Percentiles rank a stretch among this genome's conserved stretches.
Evolutionary conservation across 1,284 basidiomycete species (phyloP).

Genomic region (Termitomyces sp.): DNA sequence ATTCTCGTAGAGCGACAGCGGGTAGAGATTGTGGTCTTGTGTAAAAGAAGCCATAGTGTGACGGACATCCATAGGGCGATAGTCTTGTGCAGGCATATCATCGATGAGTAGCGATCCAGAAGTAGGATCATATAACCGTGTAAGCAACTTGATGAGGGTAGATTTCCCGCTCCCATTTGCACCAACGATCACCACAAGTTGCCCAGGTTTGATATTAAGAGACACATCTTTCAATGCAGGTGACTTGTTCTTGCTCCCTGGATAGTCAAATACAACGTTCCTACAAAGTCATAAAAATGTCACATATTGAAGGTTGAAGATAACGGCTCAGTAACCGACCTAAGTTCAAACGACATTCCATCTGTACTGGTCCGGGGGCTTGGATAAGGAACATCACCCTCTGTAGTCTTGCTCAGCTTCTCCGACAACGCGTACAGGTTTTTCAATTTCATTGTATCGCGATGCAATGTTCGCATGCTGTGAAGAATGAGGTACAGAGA

Average conservation of each 20-base stretch:
- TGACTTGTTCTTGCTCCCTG: slow-evolving; percentile 33
- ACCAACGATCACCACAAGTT: slow-evolving; percentile 45
- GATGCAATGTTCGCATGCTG: slow-evolving; percentile 18
- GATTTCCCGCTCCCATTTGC: slow-evolving; percentile 43
- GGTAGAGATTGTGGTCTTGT: slow-evolving; percentile 41
- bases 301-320: background rate
- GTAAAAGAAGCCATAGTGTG: slow-evolving; percentile 36
- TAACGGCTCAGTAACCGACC: slow-evolving; percentile 20
- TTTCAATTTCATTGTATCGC: slow-evolving; percentile 18
- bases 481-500: slow-evolving; percentile 22
- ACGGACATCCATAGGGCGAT: slow-evolving; percentile 32
- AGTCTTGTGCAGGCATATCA: slow-evolving; percentile 30
- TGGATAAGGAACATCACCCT: slow-evolving; percentile 14
- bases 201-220: slow-evolving; percentile 40
- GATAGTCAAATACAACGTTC: slow-evolving; percentile 44
- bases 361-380: background rate
- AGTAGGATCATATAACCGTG: slow-evolving; percentile 39
- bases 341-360: slow-evolving; percentile 35
- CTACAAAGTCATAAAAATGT: slow-evolving; percentile 21
- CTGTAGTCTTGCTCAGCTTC: slow-evolving; percentile 8
- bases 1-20: slow-evolving; percentile 40
- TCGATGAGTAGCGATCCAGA: slow-evolving; percentile 39
- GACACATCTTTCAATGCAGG: slow-evolving; percentile 38
- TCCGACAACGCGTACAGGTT: slow-evolving; percentile 17
- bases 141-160: slow-evolving; percentile 39